Evolutionary conservation across 1,284 basidiomycete species (phyloP), one percentile per base, ranked within the genome.

Genomic region (Gymnopus androsaceus): DNA sequence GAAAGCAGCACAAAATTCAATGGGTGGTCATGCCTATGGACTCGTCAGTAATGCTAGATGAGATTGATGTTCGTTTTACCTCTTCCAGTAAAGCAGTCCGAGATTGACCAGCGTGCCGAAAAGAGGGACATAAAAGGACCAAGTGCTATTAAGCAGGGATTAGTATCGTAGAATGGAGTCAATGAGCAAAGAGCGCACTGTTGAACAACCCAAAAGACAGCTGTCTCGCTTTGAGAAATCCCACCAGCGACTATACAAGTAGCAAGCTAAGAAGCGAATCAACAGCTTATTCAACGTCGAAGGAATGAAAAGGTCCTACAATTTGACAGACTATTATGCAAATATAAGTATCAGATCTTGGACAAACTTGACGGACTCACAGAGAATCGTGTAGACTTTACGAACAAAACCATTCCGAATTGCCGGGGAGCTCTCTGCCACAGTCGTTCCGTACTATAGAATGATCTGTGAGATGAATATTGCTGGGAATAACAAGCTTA

Each of bases 71-170:
- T n/a, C n/a, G n/a, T n/a, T n/a, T n/a, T n/a, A n/a, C n/a, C 93
- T 87, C 72, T 95, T 94, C 88, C 89, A 94, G 76, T 84, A 94
- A 14, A 94, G 76, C 42, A 92, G 71, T 3, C 85, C 85, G 42
- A 95, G 82, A 60, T 87, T 87, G 65, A 91, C 69, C 38, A 95
- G 71, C 17, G 89, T 87, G 27, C 84, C 88, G 61, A 93, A 80
- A 25, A 92, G 74, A 17, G 90, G 84, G 17, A 92, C 71, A 66
- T 88, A 90, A 72, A 92, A 83, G 2, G 87, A 68, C 90, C 90
- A 92, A 25, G 75, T 67, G 66, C 90, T 90, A 47, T 30, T 30
- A 51, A 5, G 19, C 28, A 23, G 27, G 15, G 27, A 47, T 54
- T 25, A 48, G 44, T 11, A 54, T 19, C 41, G 42, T 19, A n/a